These are phyloP conservation scores for Nematodospora anomalae DNA, from an alignment of 1,139 yeast genomes.

Conservation along the genomic window DNA sequence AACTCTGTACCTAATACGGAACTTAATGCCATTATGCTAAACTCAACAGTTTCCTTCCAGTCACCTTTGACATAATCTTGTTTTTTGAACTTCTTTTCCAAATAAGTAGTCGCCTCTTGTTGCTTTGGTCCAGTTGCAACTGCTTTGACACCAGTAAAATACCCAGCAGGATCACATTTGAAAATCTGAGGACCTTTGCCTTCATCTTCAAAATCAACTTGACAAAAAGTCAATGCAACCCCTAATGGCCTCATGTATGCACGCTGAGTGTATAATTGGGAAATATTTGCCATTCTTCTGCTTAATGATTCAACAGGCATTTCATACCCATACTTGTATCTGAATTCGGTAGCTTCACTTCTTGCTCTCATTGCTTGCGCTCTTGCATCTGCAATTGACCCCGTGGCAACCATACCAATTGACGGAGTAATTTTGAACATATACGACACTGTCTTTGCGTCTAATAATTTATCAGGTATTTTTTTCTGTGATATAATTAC, in stretches of 20 bases:
- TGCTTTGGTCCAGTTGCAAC: constrained; percentile 97
- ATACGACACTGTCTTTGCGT: constrained; percentile 80
- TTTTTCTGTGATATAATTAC: constrained; percentile 92
- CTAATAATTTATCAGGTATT: constrained; percentile 91
- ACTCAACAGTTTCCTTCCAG: constrained; percentile 88
- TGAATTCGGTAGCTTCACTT: constrained; percentile 91
- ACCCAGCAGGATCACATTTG: constrained; percentile 98
- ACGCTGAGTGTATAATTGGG: constrained; percentile 94
- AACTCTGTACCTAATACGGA: constrained; percentile 90
- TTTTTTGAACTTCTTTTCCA: constrained; percentile 90
- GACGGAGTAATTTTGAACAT: constrained; percentile 78
- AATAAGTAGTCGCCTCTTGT: constrained; percentile 87
- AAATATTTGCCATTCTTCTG: constrained; percentile 91
- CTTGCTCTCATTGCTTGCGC: constrained; percentile 88
- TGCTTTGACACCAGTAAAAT: constrained; percentile 88
- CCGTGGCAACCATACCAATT: constrained; percentile 91
- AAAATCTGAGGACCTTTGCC: constrained; percentile 86
- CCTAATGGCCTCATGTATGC: constrained; percentile 99
- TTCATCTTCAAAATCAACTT: constrained; percentile 70
- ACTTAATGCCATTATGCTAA: constrained; percentile 82
- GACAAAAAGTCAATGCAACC: constrained; percentile 84
- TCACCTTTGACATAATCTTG: constrained; percentile 72
- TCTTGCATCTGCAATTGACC: constrained; percentile 95
- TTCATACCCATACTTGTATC: constrained; percentile 92
- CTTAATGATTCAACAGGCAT: constrained; percentile 95